These are phyloP conservation scores for Phellinidium pouzarii DNA, from an alignment of 1,284 basidiomycete species.

Conservation along the genomic window DNA sequence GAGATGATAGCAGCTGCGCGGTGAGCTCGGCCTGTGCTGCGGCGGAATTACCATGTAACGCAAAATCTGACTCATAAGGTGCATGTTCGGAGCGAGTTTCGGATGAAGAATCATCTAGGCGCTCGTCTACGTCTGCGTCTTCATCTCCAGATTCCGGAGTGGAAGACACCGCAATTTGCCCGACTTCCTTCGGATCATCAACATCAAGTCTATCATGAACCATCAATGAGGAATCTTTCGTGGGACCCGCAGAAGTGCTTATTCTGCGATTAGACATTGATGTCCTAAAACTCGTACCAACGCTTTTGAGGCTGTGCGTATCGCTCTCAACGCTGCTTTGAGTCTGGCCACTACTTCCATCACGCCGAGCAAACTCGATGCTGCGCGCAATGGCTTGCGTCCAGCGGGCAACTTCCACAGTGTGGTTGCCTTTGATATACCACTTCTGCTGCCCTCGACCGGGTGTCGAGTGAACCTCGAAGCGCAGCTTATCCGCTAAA, in stretches of 20 bases:
- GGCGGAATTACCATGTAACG: conserved; percentile 70
- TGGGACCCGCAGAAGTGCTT: background rate
- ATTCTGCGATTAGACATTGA: conserved; percentile 7
- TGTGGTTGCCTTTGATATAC: conserved; percentile 88
- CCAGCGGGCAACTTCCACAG: conserved; percentile 88
- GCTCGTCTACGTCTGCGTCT: conserved; percentile 29
- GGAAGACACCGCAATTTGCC: conserved; percentile 11
- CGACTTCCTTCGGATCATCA: background rate
- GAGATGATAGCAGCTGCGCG: conserved; percentile 54
- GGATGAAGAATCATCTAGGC: conserved; percentile 28
- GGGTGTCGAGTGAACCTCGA: conserved; percentile 73
- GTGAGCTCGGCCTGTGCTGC: conserved; percentile 79
- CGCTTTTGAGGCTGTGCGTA: conserved; percentile 1
- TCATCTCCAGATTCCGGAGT: conserved; percentile 31
- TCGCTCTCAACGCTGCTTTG: conserved; percentile 9
- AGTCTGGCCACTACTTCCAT: conserved; percentile 16
- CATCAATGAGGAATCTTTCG: conserved; percentile 10
- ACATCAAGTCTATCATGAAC: conserved; percentile 14
- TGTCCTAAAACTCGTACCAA: conserved; percentile 10
- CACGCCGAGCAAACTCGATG: conserved; percentile 55
- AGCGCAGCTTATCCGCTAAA: conserved; percentile 60
- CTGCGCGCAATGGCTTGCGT: conserved; percentile 66
- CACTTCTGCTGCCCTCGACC: conserved; percentile 63
- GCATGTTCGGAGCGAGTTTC: conserved; percentile 19
- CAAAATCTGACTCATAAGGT: conserved; percentile 68